Percentiles rank a stretch among this genome's conserved stretches.
Conservation (phyloP, 805 yeast species). For the Candida insectorum region DNA sequence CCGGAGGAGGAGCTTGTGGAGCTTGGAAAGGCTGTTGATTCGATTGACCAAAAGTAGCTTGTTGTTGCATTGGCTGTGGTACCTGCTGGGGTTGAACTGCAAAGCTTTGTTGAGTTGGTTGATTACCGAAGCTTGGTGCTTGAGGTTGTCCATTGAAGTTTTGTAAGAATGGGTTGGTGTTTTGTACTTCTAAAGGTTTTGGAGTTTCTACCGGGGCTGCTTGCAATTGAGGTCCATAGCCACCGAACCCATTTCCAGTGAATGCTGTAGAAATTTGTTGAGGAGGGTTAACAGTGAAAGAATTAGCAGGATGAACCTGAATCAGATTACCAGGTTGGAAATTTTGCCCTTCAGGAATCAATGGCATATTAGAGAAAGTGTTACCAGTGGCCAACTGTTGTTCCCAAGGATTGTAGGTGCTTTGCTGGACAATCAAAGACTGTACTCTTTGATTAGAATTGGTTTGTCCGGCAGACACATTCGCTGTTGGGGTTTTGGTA, state of each 20-base stretch:
- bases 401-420: constrained; percentile 42
- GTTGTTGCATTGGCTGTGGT: constrained; percentile 17
- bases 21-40: constrained; percentile 15
- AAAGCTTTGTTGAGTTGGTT: not conserved
- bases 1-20: constrained; percentile 11
- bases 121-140: no score
- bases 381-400: constrained; percentile 10
- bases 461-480: not conserved
- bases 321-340: constrained; percentile 4
- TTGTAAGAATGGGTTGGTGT: constrained; percentile 20
- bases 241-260: constrained; percentile 63
- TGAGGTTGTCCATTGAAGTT: no score
- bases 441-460: constrained; percentile 15
- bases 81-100: not conserved
- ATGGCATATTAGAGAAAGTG: constrained; percentile 9
- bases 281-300: no score
- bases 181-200: constrained; percentile 13
- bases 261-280: no score
- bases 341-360: constrained; percentile 11
- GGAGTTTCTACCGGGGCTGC: no score
- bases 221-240: constrained; percentile 28
- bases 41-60: constrained; percentile 13
- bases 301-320: constrained; percentile 5
- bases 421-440: constrained; percentile 35
- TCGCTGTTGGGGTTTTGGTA: not conserved